These are phyloP conservation scores for Xylaria venustula DNA, from an alignment of 495 filamentous ascomycete genomes.

Conservation along the genomic window DNA sequence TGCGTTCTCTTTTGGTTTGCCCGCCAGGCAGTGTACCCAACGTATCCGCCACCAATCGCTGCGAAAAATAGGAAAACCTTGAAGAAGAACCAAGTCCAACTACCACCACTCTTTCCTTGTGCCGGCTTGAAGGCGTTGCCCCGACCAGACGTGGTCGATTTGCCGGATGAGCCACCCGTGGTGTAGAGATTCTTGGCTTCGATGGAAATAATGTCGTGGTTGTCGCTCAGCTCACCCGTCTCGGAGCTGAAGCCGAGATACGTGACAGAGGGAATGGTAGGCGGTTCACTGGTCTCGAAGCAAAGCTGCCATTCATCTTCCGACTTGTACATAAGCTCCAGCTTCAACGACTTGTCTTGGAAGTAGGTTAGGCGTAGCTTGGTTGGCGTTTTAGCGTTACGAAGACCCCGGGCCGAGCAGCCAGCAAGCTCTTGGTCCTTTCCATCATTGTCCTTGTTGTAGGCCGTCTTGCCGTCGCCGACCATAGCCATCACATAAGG, in stretches of 20 bases:
- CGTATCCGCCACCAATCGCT: conserved; percentile 71
- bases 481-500: conserved; percentile 99
- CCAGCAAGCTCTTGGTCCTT: conserved; percentile 91
- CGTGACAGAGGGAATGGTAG: conserved; percentile 81
- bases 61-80: conserved; percentile 75
- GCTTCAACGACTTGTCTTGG: conserved; percentile 86
- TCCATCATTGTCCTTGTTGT: conserved; percentile 93
- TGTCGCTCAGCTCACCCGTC: conserved; percentile 94
- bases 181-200: conserved; percentile 86
- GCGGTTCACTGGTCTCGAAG: conserved; percentile 71
- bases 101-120: conserved; percentile 50
- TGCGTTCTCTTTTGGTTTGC: conserved; percentile 65
- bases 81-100: conserved; percentile 92
- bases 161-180: conserved; percentile 43
- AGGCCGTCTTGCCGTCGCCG: conserved; percentile 81
- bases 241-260: conserved; percentile 96
- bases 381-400: conserved; percentile 73
- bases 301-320: conserved; percentile 87
- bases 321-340: conserved; percentile 90
- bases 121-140: conserved; percentile 31
- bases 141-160: conserved; percentile 37
- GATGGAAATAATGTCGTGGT: conserved; percentile 94
- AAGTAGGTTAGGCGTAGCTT: conserved; percentile 92
- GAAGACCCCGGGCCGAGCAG: conserved; percentile 90
- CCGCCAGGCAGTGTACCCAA: conserved; percentile 81